Percentiles rank a stretch among this genome's conserved stretches.
phyloP scores from a whole-genome alignment of 106 monocot species.

The Dioscorea dumetorum region DNA sequence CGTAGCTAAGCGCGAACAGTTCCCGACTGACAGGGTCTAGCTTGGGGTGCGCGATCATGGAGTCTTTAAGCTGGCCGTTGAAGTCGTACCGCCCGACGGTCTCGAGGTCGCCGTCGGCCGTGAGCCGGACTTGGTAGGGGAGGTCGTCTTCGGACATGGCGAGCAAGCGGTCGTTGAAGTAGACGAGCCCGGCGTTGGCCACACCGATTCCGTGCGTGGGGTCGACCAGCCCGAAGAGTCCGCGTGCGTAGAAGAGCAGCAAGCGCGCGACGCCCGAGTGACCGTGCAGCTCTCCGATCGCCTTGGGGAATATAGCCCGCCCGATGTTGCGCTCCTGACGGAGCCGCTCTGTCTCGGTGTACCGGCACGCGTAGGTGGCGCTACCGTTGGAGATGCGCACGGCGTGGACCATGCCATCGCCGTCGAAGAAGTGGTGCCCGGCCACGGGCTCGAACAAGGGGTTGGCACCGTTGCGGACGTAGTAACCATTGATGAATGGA shows the following conservation, averaged over 20 bases:
- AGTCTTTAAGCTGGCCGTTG: constrained; percentile 43
- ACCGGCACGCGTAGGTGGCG: constrained; percentile 70
- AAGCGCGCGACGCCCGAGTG: constrained; percentile 78
- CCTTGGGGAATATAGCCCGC: constrained; percentile 76
- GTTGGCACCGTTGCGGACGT: constrained; percentile 44
- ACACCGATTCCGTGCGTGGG: constrained; percentile 49
- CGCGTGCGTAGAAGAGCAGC: constrained; percentile 54
- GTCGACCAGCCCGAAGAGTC: constrained; percentile 54
- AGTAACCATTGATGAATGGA: constrained; percentile 21
- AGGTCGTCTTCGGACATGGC: constrained; percentile 95
- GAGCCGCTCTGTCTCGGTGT: constrained; percentile 63
- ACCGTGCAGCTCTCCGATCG: constrained; percentile 84
- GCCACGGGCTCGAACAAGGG: constrained; percentile 29
- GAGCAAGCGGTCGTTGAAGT: constrained; percentile 65
- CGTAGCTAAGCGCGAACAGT: constrained; percentile 75
- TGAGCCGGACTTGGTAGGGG: constrained; percentile 63
- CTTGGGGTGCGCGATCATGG: constrained; percentile 94
- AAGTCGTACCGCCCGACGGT: constrained; percentile 67
- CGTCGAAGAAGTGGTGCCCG: constrained; percentile 44
- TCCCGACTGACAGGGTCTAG: constrained; percentile 55
- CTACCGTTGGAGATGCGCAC: constrained; percentile 26
- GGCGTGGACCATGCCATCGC: constrained; percentile 81
- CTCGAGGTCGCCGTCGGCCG: constrained; percentile 43
- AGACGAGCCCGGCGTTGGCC: constrained; percentile 81
- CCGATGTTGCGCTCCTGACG: constrained; percentile 56